Evolutionary conservation across 225 moss, liverwort and hornwort species (phyloP), one percentile per base, ranked within the genome.

Genomic region (Marchantia polymorpha): DNA sequence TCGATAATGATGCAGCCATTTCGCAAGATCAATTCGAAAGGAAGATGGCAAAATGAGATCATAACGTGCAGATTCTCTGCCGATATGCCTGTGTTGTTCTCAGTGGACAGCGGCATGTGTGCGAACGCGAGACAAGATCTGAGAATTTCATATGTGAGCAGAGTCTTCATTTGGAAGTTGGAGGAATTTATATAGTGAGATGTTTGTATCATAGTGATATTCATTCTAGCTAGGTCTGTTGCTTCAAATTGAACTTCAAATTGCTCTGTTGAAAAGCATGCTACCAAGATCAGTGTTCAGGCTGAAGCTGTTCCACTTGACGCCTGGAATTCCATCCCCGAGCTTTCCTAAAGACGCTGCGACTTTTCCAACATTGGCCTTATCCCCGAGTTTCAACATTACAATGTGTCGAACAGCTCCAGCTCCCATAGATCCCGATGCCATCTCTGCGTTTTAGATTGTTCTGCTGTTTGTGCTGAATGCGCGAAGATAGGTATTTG

Each of bases 381-480:
- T 83, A 30, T 78, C 53, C 20, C 12, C 17, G 27, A 79, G 4
- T 58, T 83, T 79, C 22, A 79, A 6, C 56, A 79, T 4, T 13
- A 83, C 78, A 4, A 78, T 75, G 31, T 83, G 83, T 49, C 79
- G 83, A 19, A 83, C 22, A 8, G 22, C 79, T 0, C 69, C 78
- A 11, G 68, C 78, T 55, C 68, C 78, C 19, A 55, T 10, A 12
- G 47, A 48, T 19, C 29, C 31, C 15, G 49, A 29, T 52, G 81
- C 81, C 81, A 81, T 81, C 59, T 79, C 52, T 47, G 30, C 66
- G 17, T 60, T 16, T 58, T 23, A 39, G 39, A 2, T 39, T 39
- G 39, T 39, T 5, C 39, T 39, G 39, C 39, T 2, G 39, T 39
- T 39, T 39, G 3, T 39, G 39, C 2, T 39, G n/a, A n/a, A 39